A percentile compares a stretch with the other conserved stretches of the same genome.
Conservation (phyloP, 306 rosid species). For the Begonia fuchsioides region DNA sequence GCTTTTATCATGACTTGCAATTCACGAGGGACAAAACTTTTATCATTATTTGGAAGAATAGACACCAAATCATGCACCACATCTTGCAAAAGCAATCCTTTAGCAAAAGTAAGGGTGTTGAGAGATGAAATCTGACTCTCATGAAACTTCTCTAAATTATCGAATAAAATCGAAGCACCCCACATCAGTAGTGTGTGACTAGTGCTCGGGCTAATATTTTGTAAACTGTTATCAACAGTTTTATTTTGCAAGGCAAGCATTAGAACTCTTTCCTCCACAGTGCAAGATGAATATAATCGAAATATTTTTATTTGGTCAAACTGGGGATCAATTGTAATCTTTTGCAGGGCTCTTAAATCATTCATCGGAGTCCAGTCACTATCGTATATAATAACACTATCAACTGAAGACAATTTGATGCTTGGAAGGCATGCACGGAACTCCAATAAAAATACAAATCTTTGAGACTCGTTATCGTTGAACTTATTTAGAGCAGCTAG, state of each 20-base stretch:
- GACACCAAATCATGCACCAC: conserved; percentile 36
- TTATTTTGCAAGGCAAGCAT: conserved; percentile 59
- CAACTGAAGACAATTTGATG: conserved; percentile 61
- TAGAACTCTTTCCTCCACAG: conserved; percentile 73
- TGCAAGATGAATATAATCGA: conserved; percentile 65
- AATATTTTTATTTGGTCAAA: conserved; percentile 49
- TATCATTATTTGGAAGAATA: conserved; percentile 31
- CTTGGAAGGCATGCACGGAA: conserved; percentile 51
- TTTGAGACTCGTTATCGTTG: conserved; percentile 47
- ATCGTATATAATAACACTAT: conserved; percentile 53
- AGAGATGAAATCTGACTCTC: conserved; percentile 14
- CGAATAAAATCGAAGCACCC: conserved; percentile 63
- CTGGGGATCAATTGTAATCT: conserved; percentile 50
- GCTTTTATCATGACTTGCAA: conserved; percentile 30
- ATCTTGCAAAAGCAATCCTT: conserved; percentile 22
- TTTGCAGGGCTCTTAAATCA: conserved; percentile 75
- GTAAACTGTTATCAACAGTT: conserved; percentile 31
- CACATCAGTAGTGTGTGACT: conserved; percentile 58
- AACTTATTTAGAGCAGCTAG: conserved; percentile 43
- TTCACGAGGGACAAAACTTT: conserved; percentile 21
- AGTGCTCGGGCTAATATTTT: conserved; percentile 24
- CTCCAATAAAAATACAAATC: conserved; percentile 75
- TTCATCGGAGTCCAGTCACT: conserved; percentile 80
- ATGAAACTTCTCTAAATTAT: conserved; percentile 43
- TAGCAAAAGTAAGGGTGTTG: conserved; percentile 13